These are phyloP conservation scores for Aspergillus asperescens DNA, from an alignment of 495 filamentous ascomycete genomes.

Conservation along the genomic window DNA sequence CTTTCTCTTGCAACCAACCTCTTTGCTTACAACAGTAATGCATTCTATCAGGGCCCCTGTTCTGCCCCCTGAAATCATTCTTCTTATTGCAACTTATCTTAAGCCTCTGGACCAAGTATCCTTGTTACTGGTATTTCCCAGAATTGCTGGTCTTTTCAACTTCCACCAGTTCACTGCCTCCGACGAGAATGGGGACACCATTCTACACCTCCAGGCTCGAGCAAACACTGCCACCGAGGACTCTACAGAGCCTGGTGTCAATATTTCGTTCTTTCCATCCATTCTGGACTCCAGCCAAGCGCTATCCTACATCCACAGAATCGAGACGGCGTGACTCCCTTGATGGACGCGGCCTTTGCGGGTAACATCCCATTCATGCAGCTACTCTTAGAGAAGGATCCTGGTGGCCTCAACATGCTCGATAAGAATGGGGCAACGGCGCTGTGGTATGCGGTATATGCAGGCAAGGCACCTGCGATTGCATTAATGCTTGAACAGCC, in stretches of 20 bases:
- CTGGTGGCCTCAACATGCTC: background rate
- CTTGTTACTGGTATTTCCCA: background rate
- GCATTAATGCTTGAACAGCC: background rate
- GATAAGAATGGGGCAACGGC: background rate
- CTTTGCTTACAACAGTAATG: background rate
- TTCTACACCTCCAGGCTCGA: conserved; percentile 2
- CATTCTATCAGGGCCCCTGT: background rate
- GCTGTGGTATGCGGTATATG: background rate
- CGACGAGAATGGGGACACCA: conserved; percentile 1
- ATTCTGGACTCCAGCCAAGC: background rate
- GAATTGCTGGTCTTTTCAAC: conserved; percentile 1
- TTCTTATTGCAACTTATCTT: background rate
- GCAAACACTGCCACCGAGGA: background rate
- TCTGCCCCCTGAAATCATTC: background rate
- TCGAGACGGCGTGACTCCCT: background rate
- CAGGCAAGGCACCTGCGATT: background rate
- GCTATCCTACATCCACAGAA: background rate
- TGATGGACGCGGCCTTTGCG: background rate
- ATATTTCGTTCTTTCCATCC: background rate
- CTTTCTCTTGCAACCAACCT: background rate
- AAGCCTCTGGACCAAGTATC: background rate
- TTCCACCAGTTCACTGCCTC: background rate
- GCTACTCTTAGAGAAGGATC: background rate
- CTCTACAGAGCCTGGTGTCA: background rate
- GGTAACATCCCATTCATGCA: background rate